phyloP scores from a whole-genome alignment of 257 asterid genomes.

The Solanum gracilifrons region DNA sequence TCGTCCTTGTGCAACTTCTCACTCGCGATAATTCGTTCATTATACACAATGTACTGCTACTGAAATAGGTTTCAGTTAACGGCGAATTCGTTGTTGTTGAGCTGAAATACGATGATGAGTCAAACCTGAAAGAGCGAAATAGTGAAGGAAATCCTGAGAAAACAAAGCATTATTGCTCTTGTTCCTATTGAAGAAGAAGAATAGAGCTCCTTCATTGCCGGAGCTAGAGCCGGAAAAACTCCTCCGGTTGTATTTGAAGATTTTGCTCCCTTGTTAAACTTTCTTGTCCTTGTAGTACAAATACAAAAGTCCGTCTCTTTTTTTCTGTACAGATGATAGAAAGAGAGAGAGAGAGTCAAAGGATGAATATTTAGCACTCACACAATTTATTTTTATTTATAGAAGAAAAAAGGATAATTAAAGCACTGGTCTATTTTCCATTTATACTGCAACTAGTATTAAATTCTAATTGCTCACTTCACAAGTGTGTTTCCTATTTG shows the following conservation, averaged over 20 bases:
- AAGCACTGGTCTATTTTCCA: background rate
- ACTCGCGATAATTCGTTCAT: background rate
- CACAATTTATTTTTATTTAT: background rate
- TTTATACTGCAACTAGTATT: background rate
- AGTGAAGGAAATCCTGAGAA: background rate
- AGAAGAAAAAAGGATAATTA: background rate
- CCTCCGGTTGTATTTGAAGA: background rate
- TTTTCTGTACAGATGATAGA: background rate
- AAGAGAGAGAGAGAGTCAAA: background rate
- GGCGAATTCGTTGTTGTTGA: background rate
- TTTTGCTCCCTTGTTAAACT: background rate
- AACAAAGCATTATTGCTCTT: background rate
- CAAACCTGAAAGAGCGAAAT: conserved; percentile 1
- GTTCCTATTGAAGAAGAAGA: background rate
- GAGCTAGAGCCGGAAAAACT: background rate
- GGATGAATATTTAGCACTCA: background rate
- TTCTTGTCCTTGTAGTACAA: background rate
- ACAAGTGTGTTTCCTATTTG: no score
- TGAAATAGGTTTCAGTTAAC: background rate
- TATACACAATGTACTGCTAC: background rate
- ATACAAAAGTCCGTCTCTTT: background rate
- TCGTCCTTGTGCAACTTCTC: background rate
- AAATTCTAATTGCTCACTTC: background rate
- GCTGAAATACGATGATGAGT: background rate
- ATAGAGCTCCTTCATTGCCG: background rate